phyloP scores from a whole-genome alignment of 139 green algal species.

The Axilococcus clingmanii region DNA sequence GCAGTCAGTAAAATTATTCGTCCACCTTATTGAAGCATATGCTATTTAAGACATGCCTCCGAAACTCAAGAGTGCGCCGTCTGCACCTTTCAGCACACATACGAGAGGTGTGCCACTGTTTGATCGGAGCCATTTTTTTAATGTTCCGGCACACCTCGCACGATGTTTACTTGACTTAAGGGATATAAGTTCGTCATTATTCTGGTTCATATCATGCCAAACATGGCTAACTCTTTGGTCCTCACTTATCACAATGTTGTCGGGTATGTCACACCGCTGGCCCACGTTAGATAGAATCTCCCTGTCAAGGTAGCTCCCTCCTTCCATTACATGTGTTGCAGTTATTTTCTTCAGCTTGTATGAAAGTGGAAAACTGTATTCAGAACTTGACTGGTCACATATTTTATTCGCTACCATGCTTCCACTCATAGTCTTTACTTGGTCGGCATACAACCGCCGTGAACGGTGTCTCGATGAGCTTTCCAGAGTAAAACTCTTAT shows the following conservation, averaged over 20 bases:
- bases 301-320: not conserved
- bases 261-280: conserved; percentile 1
- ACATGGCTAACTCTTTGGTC: conserved; percentile 21
- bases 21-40: no score
- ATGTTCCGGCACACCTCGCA: conserved; percentile 10
- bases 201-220: conserved; percentile 28
- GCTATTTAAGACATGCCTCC: no score
- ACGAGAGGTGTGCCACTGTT: conserved; percentile 25
- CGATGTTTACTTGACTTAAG: conserved; percentile 18
- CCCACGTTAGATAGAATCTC: no score
- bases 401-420: conserved; percentile 24
- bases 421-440: conserved; percentile 26
- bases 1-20: no score
- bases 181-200: conserved; percentile 17
- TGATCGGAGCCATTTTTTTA: conserved; percentile 8
- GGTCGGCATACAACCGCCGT: conserved; percentile 26
- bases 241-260: conserved; percentile 19
- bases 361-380: conserved; percentile 1
- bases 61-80: conserved; percentile 2
- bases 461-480: conserved; percentile 27
- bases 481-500: conserved; percentile 30
- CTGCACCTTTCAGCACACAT: conserved; percentile 13
- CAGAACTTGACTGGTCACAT: conserved; percentile 29
- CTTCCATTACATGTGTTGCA: conserved; percentile 10
- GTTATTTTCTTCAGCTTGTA: conserved; percentile 36